Evolutionary conservation across 2,329 filamentous ascomycete genomes (phyloP), one percentile per base, ranked within the genome.

Genomic region (Aureobasidium sp.): DNA sequence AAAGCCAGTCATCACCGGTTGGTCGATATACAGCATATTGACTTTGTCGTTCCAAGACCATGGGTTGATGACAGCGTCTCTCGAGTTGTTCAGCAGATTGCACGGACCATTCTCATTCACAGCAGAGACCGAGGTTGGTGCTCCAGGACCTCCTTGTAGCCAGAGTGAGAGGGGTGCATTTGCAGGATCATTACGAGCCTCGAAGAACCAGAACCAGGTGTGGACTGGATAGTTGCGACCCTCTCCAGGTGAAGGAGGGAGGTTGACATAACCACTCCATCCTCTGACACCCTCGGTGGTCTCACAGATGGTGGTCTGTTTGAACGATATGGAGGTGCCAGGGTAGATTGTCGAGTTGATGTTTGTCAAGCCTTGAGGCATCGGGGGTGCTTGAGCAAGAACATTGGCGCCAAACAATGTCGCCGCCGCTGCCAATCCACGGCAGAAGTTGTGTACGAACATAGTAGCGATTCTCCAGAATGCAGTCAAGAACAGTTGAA

Each of bases 71-170:
- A 77, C 77, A 1, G 84, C 82, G 51, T 73, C 78, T 4, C 76
- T 77, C 31, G 79, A 74, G 15, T 79, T 76, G 25, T 82, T 77
- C 58, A 79, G 72, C 59, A 81, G 77, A 40, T 74, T 74, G 61
- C 81, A 84, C 7, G 81, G 79, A 4, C 89, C 89, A 66, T 84
- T 82, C 69, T 88, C 88, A 7, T 79, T 79, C 69, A 91, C 90
- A 70, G 91, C 81, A 27, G 88, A 88, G 65, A 87, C 81, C 80
- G 91, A 84, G 54, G 88, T 90, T 70, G 87, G 89, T 50, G 83
- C 83, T 5, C 89, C 89, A 2, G 89, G 89, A 3, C 89, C 89
- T 63, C 89, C 89, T 74, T 90, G 90, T 68, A 91, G 80, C 86
- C 87, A 91, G 69, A 91, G 84, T 3, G 87, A 84, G 40, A 89